These are phyloP conservation scores for Elymus sibiricus DNA, from an alignment of 176 grass and related monocot species.

Conservation along the genomic window DNA sequence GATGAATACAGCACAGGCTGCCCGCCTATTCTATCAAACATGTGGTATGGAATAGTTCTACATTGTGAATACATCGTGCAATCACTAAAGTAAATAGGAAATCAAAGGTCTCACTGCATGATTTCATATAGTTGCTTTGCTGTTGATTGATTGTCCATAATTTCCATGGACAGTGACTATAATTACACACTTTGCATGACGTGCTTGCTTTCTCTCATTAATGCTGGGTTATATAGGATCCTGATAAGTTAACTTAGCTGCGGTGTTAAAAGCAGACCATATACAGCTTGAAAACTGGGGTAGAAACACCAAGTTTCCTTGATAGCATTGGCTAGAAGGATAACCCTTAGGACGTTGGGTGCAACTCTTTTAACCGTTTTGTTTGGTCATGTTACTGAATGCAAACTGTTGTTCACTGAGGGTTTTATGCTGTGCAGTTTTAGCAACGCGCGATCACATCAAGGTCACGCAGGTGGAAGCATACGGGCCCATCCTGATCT, in stretches of 20 bases:
- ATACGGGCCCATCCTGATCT: slow-evolving; percentile 77
- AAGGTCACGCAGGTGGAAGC: slow-evolving; percentile 53
- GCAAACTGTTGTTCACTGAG: background rate
- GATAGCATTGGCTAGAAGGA: background rate
- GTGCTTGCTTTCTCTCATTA: background rate
- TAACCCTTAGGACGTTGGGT: background rate
- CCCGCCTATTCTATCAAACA: slow-evolving; percentile 87
- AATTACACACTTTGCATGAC: background rate
- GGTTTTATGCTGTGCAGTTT: slow-evolving; percentile 40
- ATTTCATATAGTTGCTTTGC: background rate
- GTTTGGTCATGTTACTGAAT: background rate
- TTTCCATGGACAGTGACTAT: slow-evolving; percentile 8
- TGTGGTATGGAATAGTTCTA: slow-evolving; percentile 45
- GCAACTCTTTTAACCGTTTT: background rate
- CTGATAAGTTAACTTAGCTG: background rate
- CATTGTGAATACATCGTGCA: background rate
- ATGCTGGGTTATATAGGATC: background rate
- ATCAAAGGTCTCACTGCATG: background rate
- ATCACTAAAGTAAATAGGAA: background rate
- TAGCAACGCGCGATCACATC: slow-evolving; percentile 62
- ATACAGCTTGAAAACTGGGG: background rate
- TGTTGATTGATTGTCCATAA: background rate
- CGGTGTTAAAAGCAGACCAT: background rate
- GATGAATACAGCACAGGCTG: slow-evolving; percentile 56
- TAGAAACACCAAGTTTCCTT: background rate